Percentiles rank a stretch among this genome's conserved stretches.
phyloP scores from a whole-genome alignment of 805 yeast genomes.

The Sugiyamaella chiloensis region DNA sequence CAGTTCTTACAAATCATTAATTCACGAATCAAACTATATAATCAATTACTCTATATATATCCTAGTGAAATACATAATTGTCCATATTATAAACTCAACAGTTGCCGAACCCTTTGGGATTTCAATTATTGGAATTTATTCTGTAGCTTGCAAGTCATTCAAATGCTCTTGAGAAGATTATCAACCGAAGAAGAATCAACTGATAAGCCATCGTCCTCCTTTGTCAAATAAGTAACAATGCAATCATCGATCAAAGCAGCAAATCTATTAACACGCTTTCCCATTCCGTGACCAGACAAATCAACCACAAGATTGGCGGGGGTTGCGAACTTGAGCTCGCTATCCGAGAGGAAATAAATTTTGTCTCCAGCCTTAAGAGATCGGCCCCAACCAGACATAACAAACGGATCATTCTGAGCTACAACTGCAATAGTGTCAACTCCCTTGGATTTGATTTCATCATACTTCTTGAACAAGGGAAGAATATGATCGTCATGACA shows the following conservation, averaged over 20 bases:
- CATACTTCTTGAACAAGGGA: conserved; percentile 1
- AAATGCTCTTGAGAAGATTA: no score
- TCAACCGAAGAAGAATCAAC: neutral
- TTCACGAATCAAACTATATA: no score
- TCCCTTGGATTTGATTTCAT: conserved; percentile 39
- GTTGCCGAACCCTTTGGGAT: no score
- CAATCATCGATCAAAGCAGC: neutral
- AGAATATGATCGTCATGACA: conserved; percentile 61
- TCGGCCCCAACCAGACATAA: conserved; percentile 60
- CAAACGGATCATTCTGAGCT: conserved; percentile 65
- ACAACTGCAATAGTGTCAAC: conserved; percentile 58
- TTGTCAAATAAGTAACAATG: neutral
- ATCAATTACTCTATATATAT: no score
- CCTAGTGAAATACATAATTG: no score
- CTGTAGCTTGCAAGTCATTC: no score
- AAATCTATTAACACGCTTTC: neutral
- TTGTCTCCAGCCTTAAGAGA: conserved; percentile 36
- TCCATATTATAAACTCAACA: no score
- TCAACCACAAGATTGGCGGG: neutral
- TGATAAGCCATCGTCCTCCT: neutral
- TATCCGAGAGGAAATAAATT: conserved; percentile 45
- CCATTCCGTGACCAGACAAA: neutral
- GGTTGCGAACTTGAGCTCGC: neutral
- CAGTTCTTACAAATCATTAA: no score
- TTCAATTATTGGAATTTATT: no score